Evolutionary conservation across 1,284 basidiomycete species (phyloP).

Genomic region (Stygiomarasmius scandens): DNA sequence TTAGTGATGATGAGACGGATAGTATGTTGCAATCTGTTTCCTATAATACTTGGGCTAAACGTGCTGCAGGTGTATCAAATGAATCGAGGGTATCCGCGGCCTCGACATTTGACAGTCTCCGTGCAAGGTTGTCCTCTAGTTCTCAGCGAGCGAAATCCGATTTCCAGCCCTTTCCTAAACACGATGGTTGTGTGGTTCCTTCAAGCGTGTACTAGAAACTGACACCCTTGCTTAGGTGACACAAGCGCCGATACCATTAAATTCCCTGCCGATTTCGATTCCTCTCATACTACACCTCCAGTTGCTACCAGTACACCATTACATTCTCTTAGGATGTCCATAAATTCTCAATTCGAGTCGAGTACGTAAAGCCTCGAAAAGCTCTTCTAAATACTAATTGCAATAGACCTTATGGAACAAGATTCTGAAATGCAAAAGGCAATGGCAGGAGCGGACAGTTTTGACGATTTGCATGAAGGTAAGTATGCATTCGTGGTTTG

Average conservation of each 20-base stretch:
- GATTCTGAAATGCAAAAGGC: conserved; percentile 75
- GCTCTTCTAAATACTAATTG: not conserved
- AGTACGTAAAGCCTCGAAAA: conserved; percentile 45
- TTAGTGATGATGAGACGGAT: conserved; percentile 68
- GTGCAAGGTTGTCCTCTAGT: conserved; percentile 44
- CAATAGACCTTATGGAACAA: conserved; percentile 65
- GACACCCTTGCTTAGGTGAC: conserved; percentile 12
- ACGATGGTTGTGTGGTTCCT: not conserved
- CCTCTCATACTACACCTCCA: conserved; percentile 44
- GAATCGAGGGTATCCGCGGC: conserved; percentile 37
- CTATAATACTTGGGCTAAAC: conserved; percentile 8
- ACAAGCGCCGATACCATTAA: conserved; percentile 42
- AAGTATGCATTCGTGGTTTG: conserved; percentile 16
- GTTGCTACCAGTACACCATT: conserved; percentile 57
- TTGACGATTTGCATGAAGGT: conserved; percentile 35
- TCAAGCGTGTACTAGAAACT: not conserved
- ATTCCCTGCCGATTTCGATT: conserved; percentile 39
- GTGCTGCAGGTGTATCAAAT: not conserved
- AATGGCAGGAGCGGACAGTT: conserved; percentile 60
- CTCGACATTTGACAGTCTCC: conserved; percentile 50
- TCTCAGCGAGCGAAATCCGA: not conserved
- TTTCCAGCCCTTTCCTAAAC: not conserved
- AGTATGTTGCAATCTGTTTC: conserved; percentile 43
- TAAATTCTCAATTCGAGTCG: conserved; percentile 53
- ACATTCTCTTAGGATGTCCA: conserved; percentile 60